Conservation (phyloP, 148 eudicot genomes). For the Suaeda aralocaspica region DNA sequence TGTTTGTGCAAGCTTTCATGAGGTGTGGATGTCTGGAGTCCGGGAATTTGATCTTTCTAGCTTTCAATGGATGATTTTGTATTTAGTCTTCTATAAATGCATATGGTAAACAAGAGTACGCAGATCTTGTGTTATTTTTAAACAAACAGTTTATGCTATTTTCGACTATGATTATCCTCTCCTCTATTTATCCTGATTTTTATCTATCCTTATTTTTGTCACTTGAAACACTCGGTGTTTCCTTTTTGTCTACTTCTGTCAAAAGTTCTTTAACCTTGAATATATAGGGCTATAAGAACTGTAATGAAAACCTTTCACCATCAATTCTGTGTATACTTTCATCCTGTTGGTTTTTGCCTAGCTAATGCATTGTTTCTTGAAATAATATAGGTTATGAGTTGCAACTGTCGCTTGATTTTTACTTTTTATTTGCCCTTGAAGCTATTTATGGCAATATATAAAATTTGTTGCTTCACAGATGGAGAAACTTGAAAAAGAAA, state of each 20-base stretch:
- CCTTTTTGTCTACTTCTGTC: neutral
- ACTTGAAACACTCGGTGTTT: neutral
- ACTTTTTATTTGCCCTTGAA: neutral
- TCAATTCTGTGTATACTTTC: neutral
- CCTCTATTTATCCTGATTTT: neutral
- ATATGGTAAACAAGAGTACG: neutral
- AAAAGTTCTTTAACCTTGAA: too few species aligned
- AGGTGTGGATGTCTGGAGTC: neutral
- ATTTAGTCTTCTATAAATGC: too few species aligned
- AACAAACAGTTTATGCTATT: too few species aligned
- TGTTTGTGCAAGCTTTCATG: neutral
- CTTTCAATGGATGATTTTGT: too few species aligned
- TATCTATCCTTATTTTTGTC: neutral
- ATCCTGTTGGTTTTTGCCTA: neutral
- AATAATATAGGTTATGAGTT: neutral
- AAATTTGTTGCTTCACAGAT: conserved; percentile 48
- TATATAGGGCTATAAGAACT: too few species aligned
- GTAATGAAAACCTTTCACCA: neutral
- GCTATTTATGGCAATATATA: neutral
- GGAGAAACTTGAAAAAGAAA: conserved; percentile 88
- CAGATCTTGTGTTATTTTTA: too few species aligned
- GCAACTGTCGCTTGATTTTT: neutral
- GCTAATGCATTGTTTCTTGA: neutral
- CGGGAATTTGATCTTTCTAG: neutral
- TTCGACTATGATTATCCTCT: too few species aligned